These are phyloP conservation scores for Epichloe festucae DNA, from an alignment of 2,329 filamentous ascomycete genomes.

Conservation along the genomic window DNA sequence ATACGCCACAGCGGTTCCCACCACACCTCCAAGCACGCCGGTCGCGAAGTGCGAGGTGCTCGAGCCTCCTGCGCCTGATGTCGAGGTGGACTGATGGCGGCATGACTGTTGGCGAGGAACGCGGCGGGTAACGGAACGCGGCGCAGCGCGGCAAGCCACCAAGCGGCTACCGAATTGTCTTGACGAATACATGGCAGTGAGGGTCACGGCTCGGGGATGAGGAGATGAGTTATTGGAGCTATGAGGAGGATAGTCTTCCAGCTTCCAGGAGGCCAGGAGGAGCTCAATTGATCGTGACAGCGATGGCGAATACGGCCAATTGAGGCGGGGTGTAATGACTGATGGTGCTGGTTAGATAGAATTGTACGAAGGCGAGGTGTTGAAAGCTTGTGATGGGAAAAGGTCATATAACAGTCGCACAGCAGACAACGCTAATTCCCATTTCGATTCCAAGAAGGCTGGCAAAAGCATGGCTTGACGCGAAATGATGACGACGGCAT, in stretches of 20 bases:
- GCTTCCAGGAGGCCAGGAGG: no score
- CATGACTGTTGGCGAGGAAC: slow-evolving; percentile 11
- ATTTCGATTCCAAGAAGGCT: not conserved
- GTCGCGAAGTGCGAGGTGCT: slow-evolving; percentile 23
- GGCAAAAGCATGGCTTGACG: not conserved
- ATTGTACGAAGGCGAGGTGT: no score
- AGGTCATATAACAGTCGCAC: no score
- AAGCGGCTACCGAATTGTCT: slow-evolving; percentile 16
- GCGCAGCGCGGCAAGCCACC: slow-evolving; percentile 13
- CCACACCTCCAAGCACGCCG: slow-evolving; percentile 31
- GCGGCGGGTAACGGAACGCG: slow-evolving; percentile 13
- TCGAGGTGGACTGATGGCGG: slow-evolving; percentile 30
- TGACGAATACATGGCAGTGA: slow-evolving; percentile 16
- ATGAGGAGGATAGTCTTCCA: no score
- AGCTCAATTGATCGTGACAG: not conserved
- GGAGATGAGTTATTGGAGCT: not conserved
- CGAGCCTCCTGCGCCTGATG: slow-evolving; percentile 11
- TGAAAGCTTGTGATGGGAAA: no score
- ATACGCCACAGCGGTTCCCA: slow-evolving; percentile 29
- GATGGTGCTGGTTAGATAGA: not conserved
- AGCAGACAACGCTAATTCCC: not conserved
- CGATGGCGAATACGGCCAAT: not conserved
- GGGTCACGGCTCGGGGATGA: not conserved
- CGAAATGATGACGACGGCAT: slow-evolving; percentile 4
- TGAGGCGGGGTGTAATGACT: no score